Conservation (phyloP, 2,329 filamentous ascomycete species). For the Ilyonectria sp. region DNA sequence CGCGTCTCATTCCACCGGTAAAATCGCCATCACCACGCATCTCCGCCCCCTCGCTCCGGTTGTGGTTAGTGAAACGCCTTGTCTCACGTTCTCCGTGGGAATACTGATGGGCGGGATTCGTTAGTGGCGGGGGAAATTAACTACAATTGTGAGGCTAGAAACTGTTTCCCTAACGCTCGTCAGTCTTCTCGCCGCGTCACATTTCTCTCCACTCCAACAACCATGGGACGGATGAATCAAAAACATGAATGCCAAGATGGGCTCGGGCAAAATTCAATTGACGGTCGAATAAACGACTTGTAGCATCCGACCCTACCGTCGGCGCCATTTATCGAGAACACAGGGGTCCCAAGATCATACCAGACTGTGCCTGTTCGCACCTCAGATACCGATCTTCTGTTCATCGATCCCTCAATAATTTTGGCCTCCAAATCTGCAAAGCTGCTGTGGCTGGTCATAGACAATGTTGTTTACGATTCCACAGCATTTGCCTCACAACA, state of each 20-base stretch:
- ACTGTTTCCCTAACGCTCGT: too few relatives aligned
- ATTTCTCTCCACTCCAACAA: neutral
- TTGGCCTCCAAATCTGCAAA: neutral
- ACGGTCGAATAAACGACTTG: neutral
- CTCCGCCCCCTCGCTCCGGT: constrained; percentile 8
- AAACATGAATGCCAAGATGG: neutral
- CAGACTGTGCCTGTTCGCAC: neutral
- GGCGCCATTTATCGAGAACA: neutral
- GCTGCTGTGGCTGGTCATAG: constrained; percentile 11
- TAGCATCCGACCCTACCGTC: neutral
- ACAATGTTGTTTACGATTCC: constrained; percentile 17
- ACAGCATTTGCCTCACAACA: constrained; percentile 6
- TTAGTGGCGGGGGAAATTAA: neutral
- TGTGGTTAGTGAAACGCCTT: neutral
- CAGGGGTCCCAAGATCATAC: constrained; percentile 1
- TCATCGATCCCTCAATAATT: constrained; percentile 3
- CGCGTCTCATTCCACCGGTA: neutral
- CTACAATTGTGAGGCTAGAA: too few relatives aligned
- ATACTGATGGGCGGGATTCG: neutral
- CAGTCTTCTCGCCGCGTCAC: neutral
- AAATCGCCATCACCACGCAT: constrained; percentile 15
- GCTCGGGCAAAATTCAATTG: neutral
- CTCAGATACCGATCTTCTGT: neutral
- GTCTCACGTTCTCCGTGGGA: too few relatives aligned
- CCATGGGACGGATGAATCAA: constrained; percentile 25